Evolutionary conservation across 352 stramenopile genomes (phyloP), one percentile per base, ranked within the genome.

Genomic region (Globisporangium perplexum): DNA sequence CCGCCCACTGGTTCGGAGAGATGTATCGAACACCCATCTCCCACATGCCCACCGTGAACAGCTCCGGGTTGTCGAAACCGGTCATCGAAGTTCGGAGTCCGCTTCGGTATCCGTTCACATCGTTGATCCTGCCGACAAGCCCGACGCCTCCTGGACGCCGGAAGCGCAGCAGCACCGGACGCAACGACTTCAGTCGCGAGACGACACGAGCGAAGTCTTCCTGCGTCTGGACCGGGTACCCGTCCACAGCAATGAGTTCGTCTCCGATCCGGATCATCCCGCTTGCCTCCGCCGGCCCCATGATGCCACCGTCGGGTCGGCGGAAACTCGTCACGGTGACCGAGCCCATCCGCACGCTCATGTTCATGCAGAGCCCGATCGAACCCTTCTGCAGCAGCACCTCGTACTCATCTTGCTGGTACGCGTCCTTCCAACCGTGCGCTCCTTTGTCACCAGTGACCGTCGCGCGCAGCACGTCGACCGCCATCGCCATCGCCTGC

Each of bases 321-420:
- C 84, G 78, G 53, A 95, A 95, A 41, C 84, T 90, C 26, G 83
- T 90, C 26, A 95, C 83, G 0, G 73, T 84, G 41, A 95, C 82
- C 8, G 79, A 89, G 11, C 83, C 82, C 53, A 81, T 63, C 14
- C 84, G 77, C 53, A 95, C 80, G 55, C 83, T 93, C 85, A 95
- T 95, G 63, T 95, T 95, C 85, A 95, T 95, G 59, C 85, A 95
- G 30, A 95, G 67, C 3, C 85, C 85, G 43, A 92, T 88, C 12
- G 75, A 88, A 49, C 85, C 85, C 57, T 95, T 95, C 64, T 93
- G 80, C 53, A 95, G 71, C 59, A 91, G 47, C 33, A 95, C 83
- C 60, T 95, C 85, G 51, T 90, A 95, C 66, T 95, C 83, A 41
- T 93, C 65, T 18, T 61, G 52, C 42, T 81, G 72, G 50, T 81